Evolutionary conservation across 2,329 filamentous ascomycete species (phyloP).

Genomic region (Atkinsonella texensis): DNA sequence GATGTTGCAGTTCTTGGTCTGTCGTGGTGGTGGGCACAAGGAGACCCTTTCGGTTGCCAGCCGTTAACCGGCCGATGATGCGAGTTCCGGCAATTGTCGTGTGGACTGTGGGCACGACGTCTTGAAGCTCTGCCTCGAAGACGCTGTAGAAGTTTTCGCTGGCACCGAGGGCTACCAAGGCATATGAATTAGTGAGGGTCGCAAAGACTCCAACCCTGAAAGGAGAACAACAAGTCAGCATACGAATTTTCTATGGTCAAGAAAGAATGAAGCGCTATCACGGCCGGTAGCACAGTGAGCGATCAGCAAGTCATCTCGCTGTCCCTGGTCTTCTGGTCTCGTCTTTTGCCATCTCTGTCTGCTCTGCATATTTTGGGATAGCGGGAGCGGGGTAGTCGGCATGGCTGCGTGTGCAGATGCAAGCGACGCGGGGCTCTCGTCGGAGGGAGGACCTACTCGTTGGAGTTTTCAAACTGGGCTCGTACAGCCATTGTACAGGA

Average conservation of each 20-base stretch:
- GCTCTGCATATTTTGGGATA: slow-evolving; percentile 3
- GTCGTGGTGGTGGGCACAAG: slow-evolving; percentile 92
- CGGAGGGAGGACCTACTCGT: slow-evolving; percentile 54
- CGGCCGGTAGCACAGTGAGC: too few relatives aligned
- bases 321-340: too few relatives aligned
- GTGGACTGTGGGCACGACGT: slow-evolving; percentile 93
- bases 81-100: slow-evolving; percentile 93
- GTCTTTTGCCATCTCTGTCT: neutral
- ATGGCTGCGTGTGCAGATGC: neutral
- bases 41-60: slow-evolving; percentile 92
- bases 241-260: neutral
- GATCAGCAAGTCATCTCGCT: too few relatives aligned
- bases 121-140: slow-evolving; percentile 95
- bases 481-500: slow-evolving; percentile 48
- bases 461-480: slow-evolving; percentile 79
- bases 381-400: slow-evolving; percentile 15
- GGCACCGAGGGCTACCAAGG: slow-evolving; percentile 83
- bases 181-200: slow-evolving; percentile 94
- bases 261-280: neutral
- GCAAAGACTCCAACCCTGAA: slow-evolving; percentile 87
- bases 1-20: slow-evolving; percentile 95
- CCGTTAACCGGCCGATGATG: slow-evolving; percentile 90
- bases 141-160: slow-evolving; percentile 99
- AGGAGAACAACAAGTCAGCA: neutral
- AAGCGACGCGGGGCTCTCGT: neutral